These are phyloP conservation scores for Lenzites betulinus DNA, from an alignment of 768 basidiomycete genomes.

Conservation along the genomic window DNA sequence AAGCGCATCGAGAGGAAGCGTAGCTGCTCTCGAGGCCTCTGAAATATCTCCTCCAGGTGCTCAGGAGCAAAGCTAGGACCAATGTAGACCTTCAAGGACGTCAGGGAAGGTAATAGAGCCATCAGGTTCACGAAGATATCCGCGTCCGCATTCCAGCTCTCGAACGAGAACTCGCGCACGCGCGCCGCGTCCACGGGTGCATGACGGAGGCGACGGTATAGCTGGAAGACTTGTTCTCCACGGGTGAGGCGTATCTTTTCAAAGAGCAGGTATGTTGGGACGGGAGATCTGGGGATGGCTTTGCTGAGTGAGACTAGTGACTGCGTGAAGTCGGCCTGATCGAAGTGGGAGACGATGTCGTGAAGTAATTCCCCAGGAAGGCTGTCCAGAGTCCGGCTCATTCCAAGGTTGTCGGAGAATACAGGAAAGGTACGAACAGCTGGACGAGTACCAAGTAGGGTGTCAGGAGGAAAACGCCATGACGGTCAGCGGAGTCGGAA, in stretches of 20 bases:
- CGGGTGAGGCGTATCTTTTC: constrained; percentile 52
- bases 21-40: constrained; percentile 49
- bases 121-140: constrained; percentile 75
- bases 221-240: constrained; percentile 51
- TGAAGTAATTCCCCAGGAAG: constrained; percentile 72
- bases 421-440: background rate
- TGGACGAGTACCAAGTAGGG: background rate
- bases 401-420: background rate
- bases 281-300: constrained; percentile 60
- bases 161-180: constrained; percentile 52
- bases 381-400: constrained; percentile 11
- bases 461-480: background rate
- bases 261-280: constrained; percentile 62
- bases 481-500: too few species aligned
- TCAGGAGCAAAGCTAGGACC: constrained; percentile 82
- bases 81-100: constrained; percentile 60
- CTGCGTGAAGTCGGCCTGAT: constrained; percentile 46
- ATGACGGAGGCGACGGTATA: constrained; percentile 58
- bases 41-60: constrained; percentile 71
- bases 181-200: constrained; percentile 27
- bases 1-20: constrained; percentile 67
- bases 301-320: constrained; percentile 60
- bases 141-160: constrained; percentile 73
- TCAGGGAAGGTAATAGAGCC: constrained; percentile 52
- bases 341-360: constrained; percentile 55